Conservation (phyloP, 148 eudicot genomes). For the Mesembryanthemum crystallinum region DNA sequence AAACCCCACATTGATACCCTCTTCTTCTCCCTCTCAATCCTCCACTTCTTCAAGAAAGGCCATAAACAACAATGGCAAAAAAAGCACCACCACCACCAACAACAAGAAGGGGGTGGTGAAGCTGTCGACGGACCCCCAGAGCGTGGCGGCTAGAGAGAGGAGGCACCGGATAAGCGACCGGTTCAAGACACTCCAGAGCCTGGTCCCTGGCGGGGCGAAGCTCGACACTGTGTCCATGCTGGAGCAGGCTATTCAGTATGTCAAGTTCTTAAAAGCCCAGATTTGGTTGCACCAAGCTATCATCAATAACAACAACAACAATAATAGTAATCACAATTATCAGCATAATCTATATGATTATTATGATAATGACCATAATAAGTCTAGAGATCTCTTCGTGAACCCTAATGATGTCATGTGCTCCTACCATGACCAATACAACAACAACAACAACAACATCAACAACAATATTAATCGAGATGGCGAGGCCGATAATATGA, state of each 20-base stretch:
- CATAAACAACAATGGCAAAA: not conserved
- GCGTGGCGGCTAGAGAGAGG: slow-evolving; percentile 66
- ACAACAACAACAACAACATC: not conserved
- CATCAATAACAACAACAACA: slow-evolving; percentile 12
- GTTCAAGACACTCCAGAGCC: slow-evolving; percentile 58
- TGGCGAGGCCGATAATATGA: not conserved
- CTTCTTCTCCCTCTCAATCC: slow-evolving; percentile 11
- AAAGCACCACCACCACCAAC: not conserved
- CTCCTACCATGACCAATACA: not conserved
- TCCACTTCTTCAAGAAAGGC: not conserved
- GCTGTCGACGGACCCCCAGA: slow-evolving; percentile 75
- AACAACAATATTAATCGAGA: not conserved
- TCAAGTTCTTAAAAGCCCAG: slow-evolving; percentile 64
- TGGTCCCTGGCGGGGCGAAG: slow-evolving; percentile 65
- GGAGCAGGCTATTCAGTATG: slow-evolving; percentile 68
- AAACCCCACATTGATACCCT: slow-evolving; percentile 12
- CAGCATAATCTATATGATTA: not conserved
- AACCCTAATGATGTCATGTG: not conserved
- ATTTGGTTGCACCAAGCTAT: slow-evolving; percentile 54
- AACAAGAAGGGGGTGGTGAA: slow-evolving; percentile 25
- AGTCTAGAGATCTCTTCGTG: not conserved
- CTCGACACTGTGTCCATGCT: slow-evolving; percentile 73
- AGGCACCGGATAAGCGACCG: slow-evolving; percentile 64
- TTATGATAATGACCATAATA: slow-evolving; percentile 2
- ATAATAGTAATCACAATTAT: not conserved